phyloP scores from a whole-genome alignment of 495 filamentous ascomycete species.

The Friedmanniomyces simplex region DNA sequence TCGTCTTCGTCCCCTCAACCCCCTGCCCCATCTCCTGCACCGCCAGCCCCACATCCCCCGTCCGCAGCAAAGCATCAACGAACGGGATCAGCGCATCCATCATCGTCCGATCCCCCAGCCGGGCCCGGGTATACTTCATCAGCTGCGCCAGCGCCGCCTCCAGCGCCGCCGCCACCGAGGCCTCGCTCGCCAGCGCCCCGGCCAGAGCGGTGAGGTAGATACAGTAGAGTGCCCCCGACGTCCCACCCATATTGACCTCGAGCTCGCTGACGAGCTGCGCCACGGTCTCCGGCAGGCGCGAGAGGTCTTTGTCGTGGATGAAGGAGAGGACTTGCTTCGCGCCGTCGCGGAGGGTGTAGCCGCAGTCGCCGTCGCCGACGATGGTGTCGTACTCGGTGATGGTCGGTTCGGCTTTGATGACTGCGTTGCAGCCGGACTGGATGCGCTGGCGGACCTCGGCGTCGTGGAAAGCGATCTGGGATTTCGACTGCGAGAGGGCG shows the following conservation, averaged over 20 bases:
- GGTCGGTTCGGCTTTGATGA: conserved; percentile 22
- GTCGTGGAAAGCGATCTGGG: conserved; percentile 17
- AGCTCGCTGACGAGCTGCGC: conserved; percentile 19
- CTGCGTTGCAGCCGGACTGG: conserved; percentile 18
- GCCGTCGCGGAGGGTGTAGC: conserved; percentile 21
- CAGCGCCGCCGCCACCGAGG: conserved; percentile 8
- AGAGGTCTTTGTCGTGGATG: conserved; percentile 19
- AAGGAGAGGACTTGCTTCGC: conserved; percentile 20
- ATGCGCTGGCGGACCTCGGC: conserved; percentile 11
- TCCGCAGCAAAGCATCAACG: conserved; percentile 15
- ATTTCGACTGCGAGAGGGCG: background rate
- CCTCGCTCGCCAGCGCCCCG: conserved; percentile 5
- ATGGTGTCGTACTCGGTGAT: conserved; percentile 26
- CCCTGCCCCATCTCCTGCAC: conserved; percentile 12
- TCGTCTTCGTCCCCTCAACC: conserved; percentile 21
- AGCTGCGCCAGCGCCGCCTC: conserved; percentile 16
- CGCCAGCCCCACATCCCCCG: conserved; percentile 10
- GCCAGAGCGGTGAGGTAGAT: conserved; percentile 22
- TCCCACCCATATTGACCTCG: conserved; percentile 24
- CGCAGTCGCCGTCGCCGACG: conserved; percentile 26
- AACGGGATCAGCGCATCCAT: conserved; percentile 27
- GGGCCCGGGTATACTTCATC: conserved; percentile 18
- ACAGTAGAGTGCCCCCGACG: conserved; percentile 22
- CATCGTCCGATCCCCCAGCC: conserved; percentile 23
- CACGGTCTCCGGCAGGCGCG: conserved; percentile 15